These are phyloP conservation scores for Calycina herbarum DNA, from an alignment of 2,329 filamentous ascomycete species.

Conservation along the genomic window DNA sequence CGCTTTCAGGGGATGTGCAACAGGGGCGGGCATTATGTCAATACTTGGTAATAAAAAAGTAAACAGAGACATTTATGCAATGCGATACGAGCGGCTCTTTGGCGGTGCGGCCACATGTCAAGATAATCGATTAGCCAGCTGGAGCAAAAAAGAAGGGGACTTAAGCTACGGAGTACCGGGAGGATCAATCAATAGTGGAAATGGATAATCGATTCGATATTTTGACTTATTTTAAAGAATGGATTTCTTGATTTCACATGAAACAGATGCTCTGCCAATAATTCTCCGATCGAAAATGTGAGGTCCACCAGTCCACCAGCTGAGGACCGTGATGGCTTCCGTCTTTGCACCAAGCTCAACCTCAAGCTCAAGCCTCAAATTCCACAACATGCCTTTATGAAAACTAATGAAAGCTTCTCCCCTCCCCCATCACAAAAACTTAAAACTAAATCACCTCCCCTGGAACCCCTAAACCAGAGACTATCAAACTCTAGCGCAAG, in stretches of 20 bases:
- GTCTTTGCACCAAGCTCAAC: background rate
- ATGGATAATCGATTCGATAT: background rate
- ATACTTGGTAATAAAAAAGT: slow-evolving; percentile 2
- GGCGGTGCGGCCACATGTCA: background rate
- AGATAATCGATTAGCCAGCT: slow-evolving; percentile 2
- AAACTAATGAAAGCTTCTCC: background rate
- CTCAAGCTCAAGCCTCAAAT: background rate
- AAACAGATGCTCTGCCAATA: slow-evolving; percentile 1
- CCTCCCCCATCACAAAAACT: background rate
- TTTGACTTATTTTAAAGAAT: background rate
- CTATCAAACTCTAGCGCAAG: background rate
- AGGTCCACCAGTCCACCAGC: background rate
- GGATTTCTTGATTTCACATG: slow-evolving; percentile 1
- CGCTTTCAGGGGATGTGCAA: background rate
- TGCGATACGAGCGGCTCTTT: background rate
- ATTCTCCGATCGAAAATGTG: background rate
- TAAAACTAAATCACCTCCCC: background rate
- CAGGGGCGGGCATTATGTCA: slow-evolving; percentile 2
- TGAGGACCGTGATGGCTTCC: slow-evolving; percentile 5
- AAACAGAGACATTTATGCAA: slow-evolving; percentile 5
- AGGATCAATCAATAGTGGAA: slow-evolving; percentile 6
- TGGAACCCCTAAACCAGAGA: background rate
- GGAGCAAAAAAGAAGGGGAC: background rate
- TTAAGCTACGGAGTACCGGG: background rate
- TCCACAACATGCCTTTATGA: background rate